Percentiles rank a stretch among this genome's conserved stretches.
Evolutionary conservation across 2,329 filamentous ascomycete species (phyloP).

Genomic region (Phialophora tarda): DNA sequence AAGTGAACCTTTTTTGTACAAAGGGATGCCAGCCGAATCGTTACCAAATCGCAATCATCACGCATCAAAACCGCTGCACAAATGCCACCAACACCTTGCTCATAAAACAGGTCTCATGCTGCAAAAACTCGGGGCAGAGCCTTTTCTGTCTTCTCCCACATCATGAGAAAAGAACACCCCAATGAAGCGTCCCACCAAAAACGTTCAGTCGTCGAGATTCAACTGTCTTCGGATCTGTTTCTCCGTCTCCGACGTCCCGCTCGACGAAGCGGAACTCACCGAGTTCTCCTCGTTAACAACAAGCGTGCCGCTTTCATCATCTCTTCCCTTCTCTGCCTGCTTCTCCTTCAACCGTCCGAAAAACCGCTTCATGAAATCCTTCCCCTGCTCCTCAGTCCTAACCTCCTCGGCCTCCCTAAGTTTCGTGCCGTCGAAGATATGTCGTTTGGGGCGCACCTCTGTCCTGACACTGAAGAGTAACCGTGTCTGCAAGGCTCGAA

Average conservation of each 20-base stretch:
- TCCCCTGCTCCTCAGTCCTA: constrained; percentile 32
- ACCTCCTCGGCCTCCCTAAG: constrained; percentile 28
- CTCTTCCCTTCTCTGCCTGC: not conserved
- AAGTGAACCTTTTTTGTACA: not conserved
- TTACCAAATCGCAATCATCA: not conserved
- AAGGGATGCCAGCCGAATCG: not conserved
- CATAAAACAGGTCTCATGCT: not conserved
- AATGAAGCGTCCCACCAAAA: not conserved
- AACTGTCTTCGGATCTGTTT: constrained; percentile 30
- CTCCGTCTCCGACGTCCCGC: constrained; percentile 24
- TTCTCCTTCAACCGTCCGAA: constrained; percentile 20
- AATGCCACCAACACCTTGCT: not conserved
- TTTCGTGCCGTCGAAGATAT: constrained; percentile 44
- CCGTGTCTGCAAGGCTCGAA: constrained; percentile 77
- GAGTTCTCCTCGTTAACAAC: constrained; percentile 1
- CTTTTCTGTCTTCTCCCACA: not conserved
- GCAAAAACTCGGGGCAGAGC: not conserved
- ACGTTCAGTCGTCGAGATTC: constrained; percentile 19
- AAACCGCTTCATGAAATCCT: constrained; percentile 36
- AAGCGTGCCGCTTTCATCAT: not conserved
- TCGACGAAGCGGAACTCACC: not conserved
- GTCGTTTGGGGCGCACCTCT: constrained; percentile 60
- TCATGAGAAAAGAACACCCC: not conserved
- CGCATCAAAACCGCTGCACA: not conserved
- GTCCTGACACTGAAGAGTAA: constrained; percentile 74